A percentile compares a stretch with the other conserved stretches of the same genome.
Evolutionary conservation across 345 rosid species (phyloP).

Genomic region (Citrus glauca): DNA sequence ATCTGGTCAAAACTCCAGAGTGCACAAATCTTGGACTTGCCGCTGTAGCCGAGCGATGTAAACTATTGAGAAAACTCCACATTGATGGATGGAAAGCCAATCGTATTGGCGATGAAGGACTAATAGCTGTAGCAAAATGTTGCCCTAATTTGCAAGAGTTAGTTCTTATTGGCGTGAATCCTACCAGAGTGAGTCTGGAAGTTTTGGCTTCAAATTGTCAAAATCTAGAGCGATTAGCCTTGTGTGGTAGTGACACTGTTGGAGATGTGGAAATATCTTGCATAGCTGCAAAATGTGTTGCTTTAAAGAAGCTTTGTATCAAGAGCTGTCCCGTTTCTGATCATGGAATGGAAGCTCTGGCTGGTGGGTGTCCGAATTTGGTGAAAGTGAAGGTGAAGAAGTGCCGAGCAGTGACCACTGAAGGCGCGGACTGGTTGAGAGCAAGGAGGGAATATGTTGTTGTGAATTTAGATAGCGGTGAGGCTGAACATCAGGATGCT

Average conservation of each 20-base stretch:
- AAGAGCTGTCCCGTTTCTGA: conserved; percentile 65
- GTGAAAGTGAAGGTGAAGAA: conserved; percentile 82
- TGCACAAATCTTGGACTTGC: conserved; percentile 59
- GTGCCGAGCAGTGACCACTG: conserved; percentile 66
- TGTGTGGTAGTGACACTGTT: conserved; percentile 73
- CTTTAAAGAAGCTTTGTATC: conserved; percentile 73
- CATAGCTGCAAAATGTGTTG: conserved; percentile 62
- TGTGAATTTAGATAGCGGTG: conserved; percentile 58
- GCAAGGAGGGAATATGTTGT: conserved; percentile 41
- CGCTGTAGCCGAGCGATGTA: conserved; percentile 53
- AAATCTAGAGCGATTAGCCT: conserved; percentile 63
- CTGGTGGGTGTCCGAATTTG: conserved; percentile 69
- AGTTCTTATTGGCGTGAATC: conserved; percentile 68
- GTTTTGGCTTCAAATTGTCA: conserved; percentile 56
- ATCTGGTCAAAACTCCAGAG: conserved; percentile 67
- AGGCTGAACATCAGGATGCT: conserved; percentile 44
- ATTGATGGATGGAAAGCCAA: conserved; percentile 75
- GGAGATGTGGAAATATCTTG: conserved; percentile 63
- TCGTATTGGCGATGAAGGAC: conserved; percentile 65
- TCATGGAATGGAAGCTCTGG: conserved; percentile 69
- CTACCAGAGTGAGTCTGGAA: conserved; percentile 54
- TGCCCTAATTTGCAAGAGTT: conserved; percentile 70
- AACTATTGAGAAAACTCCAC: conserved; percentile 64
- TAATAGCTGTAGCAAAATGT: conserved; percentile 47
- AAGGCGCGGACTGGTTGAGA: conserved; percentile 49